Conservation (phyloP, 345 rosid genomes). For the Pugionium dolabratum region DNA sequence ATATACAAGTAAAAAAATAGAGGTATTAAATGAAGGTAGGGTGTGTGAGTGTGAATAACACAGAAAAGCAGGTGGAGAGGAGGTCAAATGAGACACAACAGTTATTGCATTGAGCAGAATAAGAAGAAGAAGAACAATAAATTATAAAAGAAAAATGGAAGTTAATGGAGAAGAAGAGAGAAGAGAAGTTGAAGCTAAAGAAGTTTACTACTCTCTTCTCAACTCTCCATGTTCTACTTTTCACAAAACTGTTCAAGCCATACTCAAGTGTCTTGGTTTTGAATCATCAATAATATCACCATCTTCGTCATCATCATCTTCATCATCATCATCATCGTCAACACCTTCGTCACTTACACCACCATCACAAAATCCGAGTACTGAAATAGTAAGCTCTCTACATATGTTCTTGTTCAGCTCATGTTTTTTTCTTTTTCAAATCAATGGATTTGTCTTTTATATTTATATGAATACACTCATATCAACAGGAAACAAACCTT, state of each 20-base stretch:
- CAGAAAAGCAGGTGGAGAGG: background rate
- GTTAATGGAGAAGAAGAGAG: constrained; percentile 33
- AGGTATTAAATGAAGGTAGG: background rate
- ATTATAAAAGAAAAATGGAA: constrained; percentile 22
- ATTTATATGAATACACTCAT: background rate
- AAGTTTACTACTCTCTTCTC: constrained; percentile 32
- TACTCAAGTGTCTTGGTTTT: constrained; percentile 36
- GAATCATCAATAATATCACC: constrained; percentile 26
- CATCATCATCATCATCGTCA: constrained; percentile 10
- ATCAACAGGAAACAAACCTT: too few species aligned
- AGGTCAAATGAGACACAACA: background rate
- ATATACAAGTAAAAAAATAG: background rate
- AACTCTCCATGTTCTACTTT: constrained; percentile 38
- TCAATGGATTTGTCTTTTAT: background rate
- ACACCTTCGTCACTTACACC: background rate
- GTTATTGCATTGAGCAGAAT: constrained; percentile 37
- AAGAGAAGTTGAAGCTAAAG: constrained; percentile 29
- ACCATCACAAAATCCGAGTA: background rate
- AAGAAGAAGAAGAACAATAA: background rate
- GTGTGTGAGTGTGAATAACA: too few species aligned
- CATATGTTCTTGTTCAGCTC: background rate
- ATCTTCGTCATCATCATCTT: constrained; percentile 18
- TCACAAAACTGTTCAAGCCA: constrained; percentile 32
- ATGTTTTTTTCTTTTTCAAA: background rate
- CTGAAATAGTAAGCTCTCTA: constrained; percentile 31